Base-by-base conservation (phyloP, 352 stramenopile species). In the Phytopythium ostracodes region DNA sequence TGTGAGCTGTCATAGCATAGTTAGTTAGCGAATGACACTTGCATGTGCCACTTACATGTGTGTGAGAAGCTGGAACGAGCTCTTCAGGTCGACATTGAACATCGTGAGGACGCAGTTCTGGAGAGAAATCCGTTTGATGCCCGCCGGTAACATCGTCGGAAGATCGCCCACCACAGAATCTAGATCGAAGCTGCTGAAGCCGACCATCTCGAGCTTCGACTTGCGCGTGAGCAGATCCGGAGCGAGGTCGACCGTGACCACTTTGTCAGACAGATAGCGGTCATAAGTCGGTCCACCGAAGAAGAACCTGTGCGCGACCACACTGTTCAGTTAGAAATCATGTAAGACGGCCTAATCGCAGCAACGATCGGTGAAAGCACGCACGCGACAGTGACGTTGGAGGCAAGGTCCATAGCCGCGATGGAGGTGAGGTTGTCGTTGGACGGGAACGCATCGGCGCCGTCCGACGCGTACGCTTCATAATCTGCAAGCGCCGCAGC, bases 321-420 rank as follows among this genome's bases (percentile, higher is more conserved):
- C 15, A 3, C 2, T 12, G 8, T n/a, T 11, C 12, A n/a, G 22
- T 44, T 38, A 38, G 3, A 10, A 5, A 38, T 4, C 3, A 14
- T 10, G 14, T 2, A 10, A 38, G 33, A 14, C 6, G 7, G 10
- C 7, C 33, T 10, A 15, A 38, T 15, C 33, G 7, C 33, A 38
- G 3, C 33, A 38, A 38, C 14, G 7, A 38, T 11, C 33, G n/a
- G 33, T 38, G 33, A 15, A 15, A 38, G 2, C 38, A n/a, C 38
- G 42, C 12, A 47, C 17, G 18, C 20, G 18, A 47, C 20, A 24
- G 42, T 47, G 7, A 47, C 65, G 64, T 90, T 88, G 58, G 60
- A 42, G 4, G 63, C 75, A 22, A 90, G 44, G 51, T 88, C 75
- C 67, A 90, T 63, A 12, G 68, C 76, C 1, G 50, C 73, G 38